Conservation (phyloP, 108 stramenopile species). For the Mayamaea pseudoterrestris region DNA sequence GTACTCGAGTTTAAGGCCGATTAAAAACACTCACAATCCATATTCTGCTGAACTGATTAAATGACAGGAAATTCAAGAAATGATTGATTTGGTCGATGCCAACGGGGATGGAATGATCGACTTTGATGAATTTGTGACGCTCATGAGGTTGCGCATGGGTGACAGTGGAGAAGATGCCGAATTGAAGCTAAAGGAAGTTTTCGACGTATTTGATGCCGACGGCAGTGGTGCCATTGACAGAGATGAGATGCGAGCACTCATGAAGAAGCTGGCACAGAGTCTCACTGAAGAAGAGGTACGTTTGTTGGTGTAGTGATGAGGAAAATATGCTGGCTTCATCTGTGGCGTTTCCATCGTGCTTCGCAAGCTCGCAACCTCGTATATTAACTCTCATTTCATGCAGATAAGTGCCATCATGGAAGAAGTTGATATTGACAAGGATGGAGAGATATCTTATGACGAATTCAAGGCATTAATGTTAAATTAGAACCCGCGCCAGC, state of each 20-base stretch:
- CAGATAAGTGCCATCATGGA: slow-evolving; percentile 54
- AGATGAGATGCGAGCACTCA: slow-evolving; percentile 24
- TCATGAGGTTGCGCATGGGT: slow-evolving; percentile 55
- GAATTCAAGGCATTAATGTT: slow-evolving; percentile 82
- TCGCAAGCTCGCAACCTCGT: no score
- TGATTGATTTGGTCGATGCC: slow-evolving; percentile 76
- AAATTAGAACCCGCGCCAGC: no score
- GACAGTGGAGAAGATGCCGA: slow-evolving; percentile 31
- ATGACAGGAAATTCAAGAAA: slow-evolving; percentile 83
- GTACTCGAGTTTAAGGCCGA: no score
- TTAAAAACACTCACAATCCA: no score
- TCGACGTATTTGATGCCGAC: slow-evolving; percentile 14
- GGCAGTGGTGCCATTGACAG: slow-evolving; percentile 38
- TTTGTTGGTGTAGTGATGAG: no score
- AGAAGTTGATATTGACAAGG: slow-evolving; percentile 75
- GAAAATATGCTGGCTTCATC: no score
- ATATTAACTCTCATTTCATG: no score
- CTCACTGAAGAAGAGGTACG: slow-evolving; percentile 56
- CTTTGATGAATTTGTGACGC: slow-evolving; percentile 77
- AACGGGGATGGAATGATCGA: slow-evolving; percentile 79
- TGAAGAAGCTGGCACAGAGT: slow-evolving; percentile 46
- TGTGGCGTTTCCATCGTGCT: no score
- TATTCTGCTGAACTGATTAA: no score
- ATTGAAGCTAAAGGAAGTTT: slow-evolving; percentile 8
- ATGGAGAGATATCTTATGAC: slow-evolving; percentile 76